Evolutionary conservation across 2,329 filamentous ascomycete species (phyloP).

Genomic region (Cladosporium sp.): DNA sequence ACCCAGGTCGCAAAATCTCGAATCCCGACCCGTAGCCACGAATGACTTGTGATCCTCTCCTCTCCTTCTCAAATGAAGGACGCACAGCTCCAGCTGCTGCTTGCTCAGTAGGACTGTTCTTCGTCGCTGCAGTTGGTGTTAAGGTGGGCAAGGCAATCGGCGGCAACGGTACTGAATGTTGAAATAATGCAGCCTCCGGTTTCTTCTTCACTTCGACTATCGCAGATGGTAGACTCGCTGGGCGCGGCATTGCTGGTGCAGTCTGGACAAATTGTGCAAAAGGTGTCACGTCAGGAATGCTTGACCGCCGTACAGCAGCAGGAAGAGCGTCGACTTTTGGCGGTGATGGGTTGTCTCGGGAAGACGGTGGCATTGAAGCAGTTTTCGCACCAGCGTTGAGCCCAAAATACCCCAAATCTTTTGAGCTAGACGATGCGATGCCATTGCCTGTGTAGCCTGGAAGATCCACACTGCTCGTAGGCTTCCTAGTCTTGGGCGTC

Average conservation of each 20-base stretch:
- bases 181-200: background rate
- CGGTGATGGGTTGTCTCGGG: background rate
- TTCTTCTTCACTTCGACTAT: background rate
- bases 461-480: constrained; percentile 21
- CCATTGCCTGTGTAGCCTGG: background rate
- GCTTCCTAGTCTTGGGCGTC: constrained; percentile 29
- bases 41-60: constrained; percentile 27
- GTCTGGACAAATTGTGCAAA: constrained; percentile 36
- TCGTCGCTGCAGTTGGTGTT: background rate
- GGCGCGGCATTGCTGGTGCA: constrained; percentile 27
- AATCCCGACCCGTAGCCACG: constrained; percentile 38
- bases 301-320: constrained; percentile 29
- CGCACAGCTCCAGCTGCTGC: constrained; percentile 5
- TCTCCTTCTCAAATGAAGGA: constrained; percentile 28
- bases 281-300: constrained; percentile 35
- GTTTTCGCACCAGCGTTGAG: background rate
- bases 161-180: background rate
- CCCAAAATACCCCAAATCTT: background rate
- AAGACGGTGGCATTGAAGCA: background rate
- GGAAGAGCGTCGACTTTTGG: constrained; percentile 30
- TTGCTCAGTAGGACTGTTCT: background rate
- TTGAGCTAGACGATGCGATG: background rate
- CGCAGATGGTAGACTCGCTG: background rate
- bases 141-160: background rate
- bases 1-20: constrained; percentile 37